Percentiles rank a stretch among this genome's conserved stretches.
These are phyloP conservation scores for Moringa oleifera DNA, from an alignment of 345 rosid genomes.

Conservation along the genomic window DNA sequence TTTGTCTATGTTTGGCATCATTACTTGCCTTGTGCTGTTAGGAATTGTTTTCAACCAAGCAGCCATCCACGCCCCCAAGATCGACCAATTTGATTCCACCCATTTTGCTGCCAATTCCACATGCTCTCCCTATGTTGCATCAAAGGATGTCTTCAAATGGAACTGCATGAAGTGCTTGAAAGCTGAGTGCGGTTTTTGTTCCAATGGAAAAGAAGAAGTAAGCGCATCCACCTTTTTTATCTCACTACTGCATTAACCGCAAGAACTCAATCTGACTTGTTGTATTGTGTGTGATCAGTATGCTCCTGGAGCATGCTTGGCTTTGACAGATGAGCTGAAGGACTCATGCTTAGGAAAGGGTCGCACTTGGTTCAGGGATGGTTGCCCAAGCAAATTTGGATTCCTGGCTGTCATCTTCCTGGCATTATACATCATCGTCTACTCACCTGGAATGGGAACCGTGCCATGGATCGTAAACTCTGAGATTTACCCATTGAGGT, in stretches of 20 bases:
- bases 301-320: constrained; percentile 74
- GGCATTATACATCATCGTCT: constrained; percentile 61
- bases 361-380: constrained; percentile 48
- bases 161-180: constrained; percentile 65
- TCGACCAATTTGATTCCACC: constrained; percentile 24
- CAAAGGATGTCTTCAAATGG: constrained; percentile 35
- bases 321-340: constrained; percentile 19
- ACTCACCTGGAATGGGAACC: constrained; percentile 86
- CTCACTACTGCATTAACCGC: too few species aligned
- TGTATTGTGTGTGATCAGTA: constrained; percentile 24
- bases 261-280: background rate
- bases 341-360: constrained; percentile 26
- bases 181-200: constrained; percentile 55
- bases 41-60: constrained; percentile 55
- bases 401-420: constrained; percentile 59
- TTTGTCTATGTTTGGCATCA: constrained; percentile 73
- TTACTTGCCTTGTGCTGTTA: constrained; percentile 43
- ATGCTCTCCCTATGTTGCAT: constrained; percentile 35
- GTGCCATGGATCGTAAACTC: constrained; percentile 94
- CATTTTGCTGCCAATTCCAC: constrained; percentile 56
- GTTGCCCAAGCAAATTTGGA: constrained; percentile 81
- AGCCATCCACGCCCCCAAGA: constrained; percentile 43
- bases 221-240: background rate
- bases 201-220: constrained; percentile 32
- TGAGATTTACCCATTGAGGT: constrained; percentile 79